Evolutionary conservation across 2,329 filamentous ascomycete genomes (phyloP).

Genomic region (Pestalotiopsis sp.): DNA sequence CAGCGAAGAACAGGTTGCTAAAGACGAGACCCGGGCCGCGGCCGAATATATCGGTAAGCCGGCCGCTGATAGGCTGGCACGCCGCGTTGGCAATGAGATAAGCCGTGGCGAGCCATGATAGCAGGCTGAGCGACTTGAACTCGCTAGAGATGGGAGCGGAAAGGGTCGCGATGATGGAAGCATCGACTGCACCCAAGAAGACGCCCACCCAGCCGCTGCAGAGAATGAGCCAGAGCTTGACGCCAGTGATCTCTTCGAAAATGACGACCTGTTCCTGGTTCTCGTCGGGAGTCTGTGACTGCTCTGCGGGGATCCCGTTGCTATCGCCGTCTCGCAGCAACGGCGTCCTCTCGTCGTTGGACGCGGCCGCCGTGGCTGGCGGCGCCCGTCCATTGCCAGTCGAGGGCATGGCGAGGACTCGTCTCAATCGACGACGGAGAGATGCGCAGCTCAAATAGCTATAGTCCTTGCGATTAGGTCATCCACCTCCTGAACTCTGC

Average conservation of each 20-base stretch:
- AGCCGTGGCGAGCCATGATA: slow-evolving; percentile 86
- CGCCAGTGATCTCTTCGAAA: slow-evolving; percentile 49
- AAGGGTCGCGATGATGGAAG: slow-evolving; percentile 83
- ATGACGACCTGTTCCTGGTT: slow-evolving; percentile 50
- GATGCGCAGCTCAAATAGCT: not conserved
- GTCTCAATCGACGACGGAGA: not conserved
- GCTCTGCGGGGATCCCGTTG: slow-evolving; percentile 16
- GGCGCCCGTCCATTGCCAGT: not conserved
- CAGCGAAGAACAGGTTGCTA: slow-evolving; percentile 78
- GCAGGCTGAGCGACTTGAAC: slow-evolving; percentile 77
- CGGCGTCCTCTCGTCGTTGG: slow-evolving; percentile 24
- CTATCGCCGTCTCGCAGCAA: slow-evolving; percentile 21
- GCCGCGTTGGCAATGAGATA: slow-evolving; percentile 90
- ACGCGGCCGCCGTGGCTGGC: slow-evolving; percentile 3
- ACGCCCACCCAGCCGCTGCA: slow-evolving; percentile 61
- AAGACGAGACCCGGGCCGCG: slow-evolving; percentile 77
- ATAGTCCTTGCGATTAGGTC: not conserved
- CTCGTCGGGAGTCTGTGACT: slow-evolving; percentile 21
- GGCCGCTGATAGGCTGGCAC: slow-evolving; percentile 81
- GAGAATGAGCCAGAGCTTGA: slow-evolving; percentile 56
- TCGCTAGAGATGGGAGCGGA: slow-evolving; percentile 81
- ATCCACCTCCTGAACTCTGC: not conserved
- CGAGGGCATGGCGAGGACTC: not conserved
- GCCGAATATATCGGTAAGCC: slow-evolving; percentile 87
- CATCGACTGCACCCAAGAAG: slow-evolving; percentile 69